These are phyloP conservation scores for Aspergillus spinulosporus DNA, from an alignment of 2,329 filamentous ascomycete genomes.

Conservation along the genomic window DNA sequence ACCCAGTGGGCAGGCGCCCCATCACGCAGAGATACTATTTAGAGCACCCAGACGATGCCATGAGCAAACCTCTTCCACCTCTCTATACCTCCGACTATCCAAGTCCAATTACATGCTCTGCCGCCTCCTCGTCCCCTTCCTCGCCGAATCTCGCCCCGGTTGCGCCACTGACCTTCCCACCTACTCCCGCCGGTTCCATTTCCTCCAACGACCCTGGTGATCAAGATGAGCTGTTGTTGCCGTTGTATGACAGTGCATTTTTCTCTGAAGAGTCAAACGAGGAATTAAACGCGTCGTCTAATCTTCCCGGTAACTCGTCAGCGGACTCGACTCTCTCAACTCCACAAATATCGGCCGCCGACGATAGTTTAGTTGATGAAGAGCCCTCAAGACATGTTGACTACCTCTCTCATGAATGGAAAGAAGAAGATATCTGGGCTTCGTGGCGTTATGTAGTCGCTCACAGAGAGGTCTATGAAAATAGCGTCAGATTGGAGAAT, in stretches of 20 bases:
- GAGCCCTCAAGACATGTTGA: constrained; percentile 89
- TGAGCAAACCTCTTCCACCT: constrained; percentile 32
- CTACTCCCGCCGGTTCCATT: constrained; percentile 40
- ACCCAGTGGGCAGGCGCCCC: constrained; percentile 30
- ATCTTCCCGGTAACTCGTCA: constrained; percentile 23
- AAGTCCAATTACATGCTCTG: constrained; percentile 33
- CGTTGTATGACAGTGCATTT: constrained; percentile 49
- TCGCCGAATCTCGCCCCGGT: constrained; percentile 39
- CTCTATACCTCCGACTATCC: constrained; percentile 28
- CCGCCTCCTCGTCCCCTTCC: constrained; percentile 39
- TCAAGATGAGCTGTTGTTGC: constrained; percentile 42
- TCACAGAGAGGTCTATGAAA: constrained; percentile 74
- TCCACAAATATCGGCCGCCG: constrained; percentile 66
- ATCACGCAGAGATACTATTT: constrained; percentile 37
- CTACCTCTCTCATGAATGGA: constrained; percentile 90
- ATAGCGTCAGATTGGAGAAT: constrained; percentile 83
- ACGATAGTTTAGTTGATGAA: constrained; percentile 73
- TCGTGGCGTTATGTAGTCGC: constrained; percentile 93
- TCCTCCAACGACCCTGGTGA: constrained; percentile 35
- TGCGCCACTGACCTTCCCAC: constrained; percentile 33
- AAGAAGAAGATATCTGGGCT: constrained; percentile 94
- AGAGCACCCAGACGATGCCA: constrained; percentile 22
- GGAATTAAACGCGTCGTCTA: constrained; percentile 25
- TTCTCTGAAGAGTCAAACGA: constrained; percentile 45
- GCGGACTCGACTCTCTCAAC: constrained; percentile 57